Evolutionary conservation across 495 filamentous ascomycete species (phyloP), one percentile per base, ranked within the genome.

Genomic region (Neurospora sp.): DNA sequence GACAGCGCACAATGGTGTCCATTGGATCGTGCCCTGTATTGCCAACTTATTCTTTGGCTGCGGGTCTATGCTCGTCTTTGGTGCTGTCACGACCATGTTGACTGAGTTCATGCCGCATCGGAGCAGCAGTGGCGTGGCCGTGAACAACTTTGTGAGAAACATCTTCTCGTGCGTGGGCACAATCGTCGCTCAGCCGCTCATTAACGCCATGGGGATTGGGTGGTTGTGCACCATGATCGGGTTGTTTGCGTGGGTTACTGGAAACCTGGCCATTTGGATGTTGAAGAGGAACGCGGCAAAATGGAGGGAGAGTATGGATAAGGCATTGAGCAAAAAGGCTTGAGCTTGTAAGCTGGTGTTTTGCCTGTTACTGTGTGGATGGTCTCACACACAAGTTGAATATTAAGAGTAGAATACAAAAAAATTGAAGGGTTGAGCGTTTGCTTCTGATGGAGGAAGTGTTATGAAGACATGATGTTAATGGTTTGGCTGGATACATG

Each of bases 41-140:
- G 91, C 92, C 5, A 96, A 93, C 72, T 94, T 97, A 81, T 92
- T 92, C 80, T 97, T 97, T 78, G 95, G 95, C 18, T 78, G 93
- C 53, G 93, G 93, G 6, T 90, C 87, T 68, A 98, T 98, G 95
- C 84, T 98, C 18, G 92, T 97, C 31, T 97, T 98, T 81, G 78
- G 87, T 38, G 87, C 89, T 72, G 85, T 87, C 0, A 94, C 91
- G 8, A 94, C 92, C 2, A 93, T 96, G 91, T 82, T 94, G 72
- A 94, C 92, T 0, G 95, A 98, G 79, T 97, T 98, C 82, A 91
- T 98, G 88, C 93, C 95, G 0, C 85, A 87, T 35, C 86, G 87
- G 65, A 90, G 91, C 8, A 91, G 88, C 12, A 85, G 86, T 4
- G 94, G 94, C 1, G 92, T 98, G 6, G 95, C 95, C 5, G 86